Evolutionary conservation across 805 yeast species (phyloP).

Genomic region (Myxozyma mucilagina): DNA sequence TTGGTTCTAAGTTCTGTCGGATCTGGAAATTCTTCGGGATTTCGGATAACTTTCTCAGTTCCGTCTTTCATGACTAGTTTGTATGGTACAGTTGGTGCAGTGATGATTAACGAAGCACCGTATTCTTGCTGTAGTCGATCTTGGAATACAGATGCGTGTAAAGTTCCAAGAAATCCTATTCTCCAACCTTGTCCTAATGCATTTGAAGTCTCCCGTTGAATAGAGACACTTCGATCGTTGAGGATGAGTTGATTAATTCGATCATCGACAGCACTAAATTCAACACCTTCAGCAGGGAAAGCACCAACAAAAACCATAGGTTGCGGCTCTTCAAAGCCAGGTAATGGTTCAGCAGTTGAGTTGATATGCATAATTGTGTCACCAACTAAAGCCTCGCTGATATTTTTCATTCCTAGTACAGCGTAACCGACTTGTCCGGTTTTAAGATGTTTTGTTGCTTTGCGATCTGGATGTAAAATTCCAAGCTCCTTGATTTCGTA

Average conservation of each 20-base stretch:
- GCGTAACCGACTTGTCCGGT: constrained; percentile 96
- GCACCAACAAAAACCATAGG: constrained; percentile 99
- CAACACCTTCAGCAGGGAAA: constrained; percentile 92
- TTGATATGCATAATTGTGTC: constrained; percentile 72
- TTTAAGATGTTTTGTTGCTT: constrained; percentile 58
- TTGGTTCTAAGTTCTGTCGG: constrained; percentile 44
- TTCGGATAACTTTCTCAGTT: constrained; percentile 64
- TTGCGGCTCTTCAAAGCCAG: constrained; percentile 94
- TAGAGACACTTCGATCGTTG: constrained; percentile 87
- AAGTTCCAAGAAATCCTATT: constrained; percentile 87
- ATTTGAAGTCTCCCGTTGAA: constrained; percentile 86
- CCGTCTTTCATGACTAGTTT: constrained; percentile 70
- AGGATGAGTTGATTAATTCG: constrained; percentile 83
- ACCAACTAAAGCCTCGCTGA: constrained; percentile 84
- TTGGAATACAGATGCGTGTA: constrained; percentile 92
- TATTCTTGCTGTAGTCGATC: constrained; percentile 91
- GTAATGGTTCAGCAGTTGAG: constrained; percentile 68
- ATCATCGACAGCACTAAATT: constrained; percentile 85
- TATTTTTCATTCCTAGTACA: constrained; percentile 90
- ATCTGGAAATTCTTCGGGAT: constrained; percentile 92
- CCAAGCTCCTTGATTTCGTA: constrained; percentile 94
- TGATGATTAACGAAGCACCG: constrained; percentile 86
- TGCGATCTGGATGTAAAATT: constrained; percentile 88
- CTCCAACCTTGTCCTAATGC: constrained; percentile 99
- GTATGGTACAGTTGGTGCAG: constrained; percentile 96